These are phyloP conservation scores for Pseudogymnoascus sp. DNA, from an alignment of 2,329 filamentous ascomycete species.

Conservation along the genomic window DNA sequence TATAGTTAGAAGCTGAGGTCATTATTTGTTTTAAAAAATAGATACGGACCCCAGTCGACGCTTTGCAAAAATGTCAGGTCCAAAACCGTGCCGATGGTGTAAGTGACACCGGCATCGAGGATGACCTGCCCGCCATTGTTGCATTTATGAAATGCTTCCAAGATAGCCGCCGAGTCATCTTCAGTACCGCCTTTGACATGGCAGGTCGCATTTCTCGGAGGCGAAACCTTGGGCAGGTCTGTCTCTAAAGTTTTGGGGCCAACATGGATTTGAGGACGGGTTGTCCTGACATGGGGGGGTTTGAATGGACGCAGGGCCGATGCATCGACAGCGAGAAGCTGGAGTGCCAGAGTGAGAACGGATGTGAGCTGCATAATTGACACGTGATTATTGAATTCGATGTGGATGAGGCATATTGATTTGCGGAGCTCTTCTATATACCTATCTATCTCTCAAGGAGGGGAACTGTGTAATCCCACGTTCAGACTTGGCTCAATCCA, in stretches of 20 bases:
- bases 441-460: neutral
- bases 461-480: neutral
- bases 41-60: conserved; percentile 49
- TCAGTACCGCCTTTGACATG: conserved; percentile 24
- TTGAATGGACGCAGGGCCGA: neutral
- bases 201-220: conserved; percentile 10
- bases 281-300: neutral
- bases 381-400: neutral
- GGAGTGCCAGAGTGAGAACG: neutral
- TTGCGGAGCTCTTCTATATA: conserved; percentile 4
- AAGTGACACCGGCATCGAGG: conserved; percentile 43
- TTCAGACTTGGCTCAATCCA: neutral
- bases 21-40: neutral
- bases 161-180: conserved; percentile 38
- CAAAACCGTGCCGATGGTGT: conserved; percentile 56
- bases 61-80: conserved; percentile 58
- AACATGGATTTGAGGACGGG: neutral
- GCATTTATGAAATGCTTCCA: conserved; percentile 49
- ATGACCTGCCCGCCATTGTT: conserved; percentile 57
- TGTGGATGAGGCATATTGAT: conserved; percentile 1
- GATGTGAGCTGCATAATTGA: neutral
- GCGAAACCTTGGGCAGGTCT: neutral
- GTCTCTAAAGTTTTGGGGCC: neutral
- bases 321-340: neutral
- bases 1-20: neutral